These are phyloP conservation scores for Coleophoma eucalyptorum DNA, from an alignment of 2,329 filamentous ascomycete genomes.

Conservation along the genomic window DNA sequence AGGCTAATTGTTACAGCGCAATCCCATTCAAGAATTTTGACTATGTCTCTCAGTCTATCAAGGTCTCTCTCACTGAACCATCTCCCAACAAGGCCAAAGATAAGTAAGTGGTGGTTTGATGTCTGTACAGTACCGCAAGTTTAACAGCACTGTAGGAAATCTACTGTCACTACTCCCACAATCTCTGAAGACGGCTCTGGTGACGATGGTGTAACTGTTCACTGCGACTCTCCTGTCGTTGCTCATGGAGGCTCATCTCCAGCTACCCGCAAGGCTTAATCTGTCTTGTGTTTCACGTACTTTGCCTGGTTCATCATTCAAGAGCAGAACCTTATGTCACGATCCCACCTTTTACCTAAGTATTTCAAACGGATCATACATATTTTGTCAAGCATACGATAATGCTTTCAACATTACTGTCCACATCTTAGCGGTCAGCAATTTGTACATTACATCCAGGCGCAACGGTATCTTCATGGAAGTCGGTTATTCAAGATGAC, in stretches of 20 bases:
- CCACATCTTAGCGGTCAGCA: conserved; percentile 19
- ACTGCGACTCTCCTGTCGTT: conserved; percentile 25
- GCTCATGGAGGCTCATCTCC: conserved; percentile 22
- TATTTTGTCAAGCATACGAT: too few relatives aligned
- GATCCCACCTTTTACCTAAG: neutral
- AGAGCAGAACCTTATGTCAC: neutral
- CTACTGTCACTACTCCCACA: conserved; percentile 18
- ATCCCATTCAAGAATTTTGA: conserved; percentile 28
- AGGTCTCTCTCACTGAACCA: conserved; percentile 21
- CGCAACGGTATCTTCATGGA: conserved; percentile 19
- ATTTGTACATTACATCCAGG: conserved; percentile 19
- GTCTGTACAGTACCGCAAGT: neutral
- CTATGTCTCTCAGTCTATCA: conserved; percentile 13
- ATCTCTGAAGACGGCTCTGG: conserved; percentile 27
- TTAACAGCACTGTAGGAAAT: conserved; percentile 11
- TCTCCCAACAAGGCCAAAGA: conserved; percentile 19
- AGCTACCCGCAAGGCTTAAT: conserved; percentile 23
- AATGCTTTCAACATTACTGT: neutral
- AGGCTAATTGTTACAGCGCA: conserved; percentile 11
- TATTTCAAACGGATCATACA: neutral
- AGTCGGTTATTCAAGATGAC: conserved; percentile 19
- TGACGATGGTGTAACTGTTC: conserved; percentile 26
- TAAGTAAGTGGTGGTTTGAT: conserved; percentile 15
- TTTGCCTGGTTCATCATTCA: too few relatives aligned
- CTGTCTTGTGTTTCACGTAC: neutral